Base-by-base conservation (phyloP, 2,329 filamentous ascomycete genomes). In the Cyphellophora europaea region DNA sequence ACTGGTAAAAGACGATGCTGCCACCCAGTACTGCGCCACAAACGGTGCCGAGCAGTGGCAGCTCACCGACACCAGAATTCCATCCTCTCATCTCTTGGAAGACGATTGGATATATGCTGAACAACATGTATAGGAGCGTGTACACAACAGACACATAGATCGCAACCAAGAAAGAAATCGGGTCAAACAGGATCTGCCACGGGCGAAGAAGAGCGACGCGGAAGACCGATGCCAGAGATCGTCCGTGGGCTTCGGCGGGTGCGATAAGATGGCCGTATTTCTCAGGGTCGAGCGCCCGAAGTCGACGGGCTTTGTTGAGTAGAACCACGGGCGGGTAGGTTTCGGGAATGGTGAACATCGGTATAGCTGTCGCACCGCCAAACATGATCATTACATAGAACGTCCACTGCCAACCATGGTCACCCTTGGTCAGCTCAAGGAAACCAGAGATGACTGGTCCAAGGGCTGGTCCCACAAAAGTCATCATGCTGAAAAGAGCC, bases 291-390 rank as follows among this genome's bases (percentile, higher is more conserved):
- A 64, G 52, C 6, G 54, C 51, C 4, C 69, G 57, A 19, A 79
- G 64, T 4, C 72, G 62, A 30, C 54, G 54, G 1, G 74, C 74
- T 44, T 75, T 75, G 41, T 67, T 61, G 2, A 61, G 51, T 15
- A 79, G 56, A 4, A 79, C 59, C 3, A 57, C 64, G 0, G 62
- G 64, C 0, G 61, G 62, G 21, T 67, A 66, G 0, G 74, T 78
- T 48, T 78, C 74, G 1, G 74, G 74, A 5, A 78, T 68, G 1
- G 71, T 71, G 34, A 76, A 59, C 64, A 77, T 68, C 3, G 72
- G 36, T 5, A 61, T 13, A 5, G 54, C 47, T 2, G 57, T 56
- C 12, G 41, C 43, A 6, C 46, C 58, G 3, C 52, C 54, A 5
- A 64, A 36, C 59, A 57, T 63, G 4, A 64, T 48, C 3, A 65